These are phyloP conservation scores for Candida manassasensis DNA, from an alignment of 805 yeast genomes.

Conservation along the genomic window DNA sequence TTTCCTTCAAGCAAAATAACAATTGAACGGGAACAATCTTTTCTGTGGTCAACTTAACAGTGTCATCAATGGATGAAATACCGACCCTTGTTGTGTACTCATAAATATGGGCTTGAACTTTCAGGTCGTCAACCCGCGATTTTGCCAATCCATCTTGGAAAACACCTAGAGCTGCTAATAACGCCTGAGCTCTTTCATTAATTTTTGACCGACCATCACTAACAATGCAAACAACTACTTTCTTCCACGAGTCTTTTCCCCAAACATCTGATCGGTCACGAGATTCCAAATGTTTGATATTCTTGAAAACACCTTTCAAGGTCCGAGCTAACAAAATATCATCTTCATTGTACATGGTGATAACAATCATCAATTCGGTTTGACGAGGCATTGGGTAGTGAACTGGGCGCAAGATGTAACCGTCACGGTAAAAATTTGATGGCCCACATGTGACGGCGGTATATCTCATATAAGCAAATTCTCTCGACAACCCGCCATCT, in stretches of 20 bases:
- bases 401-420: constrained; percentile 52
- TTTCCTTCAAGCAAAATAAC: constrained; percentile 57
- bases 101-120: constrained; percentile 60
- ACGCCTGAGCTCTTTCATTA: constrained; percentile 57
- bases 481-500: constrained; percentile 44
- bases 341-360: constrained; percentile 68
- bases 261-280: constrained; percentile 43
- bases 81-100: constrained; percentile 62
- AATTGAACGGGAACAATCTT: constrained; percentile 61
- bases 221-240: constrained; percentile 57
- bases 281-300: constrained; percentile 53
- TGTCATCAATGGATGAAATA: constrained; percentile 44
- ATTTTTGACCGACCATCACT: constrained; percentile 65
- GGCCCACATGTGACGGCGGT: constrained; percentile 70
- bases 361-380: constrained; percentile 57
- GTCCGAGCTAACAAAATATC: constrained; percentile 58
- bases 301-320: constrained; percentile 59
- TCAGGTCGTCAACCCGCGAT: constrained; percentile 52
- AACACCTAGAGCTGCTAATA: constrained; percentile 60
- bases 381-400: constrained; percentile 50
- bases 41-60: constrained; percentile 47
- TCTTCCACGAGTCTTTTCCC: constrained; percentile 53
- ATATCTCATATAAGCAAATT: constrained; percentile 58
- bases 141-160: constrained; percentile 66
- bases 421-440: constrained; percentile 52